phyloP scores from a whole-genome alignment of 805 yeast species.

The Yamadazyma kitorensis region DNA sequence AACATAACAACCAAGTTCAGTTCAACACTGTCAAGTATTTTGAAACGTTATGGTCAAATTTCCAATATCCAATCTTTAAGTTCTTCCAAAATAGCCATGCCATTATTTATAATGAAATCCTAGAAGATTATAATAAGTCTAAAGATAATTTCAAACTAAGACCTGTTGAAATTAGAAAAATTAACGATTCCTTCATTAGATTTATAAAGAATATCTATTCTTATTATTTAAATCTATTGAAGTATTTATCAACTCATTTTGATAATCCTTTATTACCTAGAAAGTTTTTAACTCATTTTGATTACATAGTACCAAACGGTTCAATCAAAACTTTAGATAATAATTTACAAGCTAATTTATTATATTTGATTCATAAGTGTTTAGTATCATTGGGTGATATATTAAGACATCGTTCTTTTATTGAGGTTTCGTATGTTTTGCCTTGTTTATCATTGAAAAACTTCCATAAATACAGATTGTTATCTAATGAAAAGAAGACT shows the following conservation, averaged over 20 bases:
- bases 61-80: conserved; percentile 64
- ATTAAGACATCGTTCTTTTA: conserved; percentile 52
- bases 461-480: conserved; percentile 31
- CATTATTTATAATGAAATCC: conserved; percentile 18
- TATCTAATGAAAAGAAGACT: conserved; percentile 32
- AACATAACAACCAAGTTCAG: conserved; percentile 17
- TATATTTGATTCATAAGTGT: conserved; percentile 48
- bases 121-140: conserved; percentile 10
- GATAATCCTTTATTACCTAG: conserved; percentile 34
- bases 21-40: conserved; percentile 35
- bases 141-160: conserved; percentile 21
- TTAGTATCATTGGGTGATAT: conserved; percentile 56
- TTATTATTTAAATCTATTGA: conserved; percentile 47
- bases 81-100: conserved; percentile 46
- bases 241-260: conserved; percentile 35
- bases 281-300: conserved; percentile 27
- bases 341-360: conserved; percentile 26
- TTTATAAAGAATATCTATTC: conserved; percentile 44
- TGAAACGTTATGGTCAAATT: conserved; percentile 56
- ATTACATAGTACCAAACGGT: conserved; percentile 18
- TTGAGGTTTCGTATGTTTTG: conserved; percentile 44
- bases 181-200: conserved; percentile 51
- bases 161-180: conserved; percentile 55
- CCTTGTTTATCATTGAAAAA: conserved; percentile 27
- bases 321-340: conserved; percentile 12